These are phyloP conservation scores for Lindgomyces ingoldianus DNA, from an alignment of 495 filamentous ascomycete genomes.

Conservation along the genomic window DNA sequence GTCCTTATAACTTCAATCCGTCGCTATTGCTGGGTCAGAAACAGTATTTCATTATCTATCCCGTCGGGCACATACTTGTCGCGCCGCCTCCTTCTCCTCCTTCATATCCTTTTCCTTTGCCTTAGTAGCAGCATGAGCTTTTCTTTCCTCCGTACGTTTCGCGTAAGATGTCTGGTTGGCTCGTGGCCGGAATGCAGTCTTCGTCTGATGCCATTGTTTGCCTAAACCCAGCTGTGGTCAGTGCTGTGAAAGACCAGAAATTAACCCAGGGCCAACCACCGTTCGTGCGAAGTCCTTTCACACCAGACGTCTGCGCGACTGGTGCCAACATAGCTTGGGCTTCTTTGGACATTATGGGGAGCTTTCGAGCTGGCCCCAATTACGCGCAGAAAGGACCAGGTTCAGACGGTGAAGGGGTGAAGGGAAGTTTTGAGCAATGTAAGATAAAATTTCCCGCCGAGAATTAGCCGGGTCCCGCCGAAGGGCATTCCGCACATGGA, in stretches of 20 bases:
- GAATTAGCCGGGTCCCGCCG: neutral
- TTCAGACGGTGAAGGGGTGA: too few species aligned
- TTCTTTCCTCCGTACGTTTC: constrained; percentile 66
- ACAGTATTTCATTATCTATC: neutral
- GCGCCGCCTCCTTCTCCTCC: constrained; percentile 85
- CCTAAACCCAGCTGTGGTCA: constrained; percentile 54
- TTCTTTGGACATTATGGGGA: constrained; percentile 21
- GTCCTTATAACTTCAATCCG: constrained; percentile 78
- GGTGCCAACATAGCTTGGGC: neutral
- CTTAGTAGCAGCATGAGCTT: constrained; percentile 70
- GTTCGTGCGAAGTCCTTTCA: constrained; percentile 60
- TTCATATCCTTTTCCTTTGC: constrained; percentile 93
- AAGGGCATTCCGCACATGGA: too few species aligned
- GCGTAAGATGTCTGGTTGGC: constrained; percentile 75
- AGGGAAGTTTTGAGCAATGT: too few species aligned
- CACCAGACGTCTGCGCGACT: neutral
- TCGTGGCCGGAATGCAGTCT: constrained; percentile 83
- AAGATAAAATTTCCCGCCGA: neutral
- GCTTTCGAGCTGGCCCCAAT: too few species aligned
- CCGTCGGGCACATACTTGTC: constrained; percentile 61
- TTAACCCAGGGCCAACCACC: constrained; percentile 48
- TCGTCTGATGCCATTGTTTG: constrained; percentile 87
- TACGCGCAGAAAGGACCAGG: too few species aligned
- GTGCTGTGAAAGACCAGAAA: too few species aligned
- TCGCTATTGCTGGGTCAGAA: constrained; percentile 52